These are phyloP conservation scores for Heliocybe sulcata DNA, from an alignment of 1,284 basidiomycete genomes.

Conservation along the genomic window DNA sequence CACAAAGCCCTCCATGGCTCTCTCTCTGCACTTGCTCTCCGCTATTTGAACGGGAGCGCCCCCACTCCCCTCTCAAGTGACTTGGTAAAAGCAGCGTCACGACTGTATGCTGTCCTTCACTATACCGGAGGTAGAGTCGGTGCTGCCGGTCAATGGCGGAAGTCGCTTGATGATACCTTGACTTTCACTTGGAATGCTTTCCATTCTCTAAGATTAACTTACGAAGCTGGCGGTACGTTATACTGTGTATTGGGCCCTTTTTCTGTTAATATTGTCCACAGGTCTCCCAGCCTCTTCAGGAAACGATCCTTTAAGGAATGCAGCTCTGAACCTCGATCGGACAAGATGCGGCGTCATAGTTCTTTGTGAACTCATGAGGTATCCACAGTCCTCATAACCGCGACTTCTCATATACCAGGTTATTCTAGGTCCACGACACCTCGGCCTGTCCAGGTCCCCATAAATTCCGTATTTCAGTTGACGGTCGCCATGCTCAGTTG, in stretches of 20 bases:
- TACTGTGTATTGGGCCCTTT: background rate
- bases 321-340: slow-evolving; percentile 53
- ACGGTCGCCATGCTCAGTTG: slow-evolving; percentile 47
- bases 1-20: slow-evolving; percentile 44
- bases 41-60: slow-evolving; percentile 46
- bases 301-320: slow-evolving; percentile 30
- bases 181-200: slow-evolving; percentile 56
- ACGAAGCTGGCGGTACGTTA: slow-evolving; percentile 17
- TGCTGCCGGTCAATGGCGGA: slow-evolving; percentile 63
- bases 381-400: slow-evolving; percentile 22
- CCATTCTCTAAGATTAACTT: slow-evolving; percentile 50
- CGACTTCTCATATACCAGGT: slow-evolving; percentile 3
- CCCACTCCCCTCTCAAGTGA: slow-evolving; percentile 29
- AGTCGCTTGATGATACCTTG: slow-evolving; percentile 61
- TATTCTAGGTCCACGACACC: slow-evolving; percentile 42
- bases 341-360: slow-evolving; percentile 46
- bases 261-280: background rate
- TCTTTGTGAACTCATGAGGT: slow-evolving; percentile 53
- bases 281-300: too few relatives aligned
- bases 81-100: slow-evolving; percentile 42
- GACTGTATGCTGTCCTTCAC: slow-evolving; percentile 54
- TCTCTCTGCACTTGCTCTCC: slow-evolving; percentile 45
- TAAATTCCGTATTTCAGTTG: slow-evolving; percentile 53
- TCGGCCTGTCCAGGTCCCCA: slow-evolving; percentile 68
- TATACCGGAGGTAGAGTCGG: slow-evolving; percentile 72